These are phyloP conservation scores for Globisporangium viniferum DNA, from an alignment of 352 stramenopile genomes.

Conservation along the genomic window DNA sequence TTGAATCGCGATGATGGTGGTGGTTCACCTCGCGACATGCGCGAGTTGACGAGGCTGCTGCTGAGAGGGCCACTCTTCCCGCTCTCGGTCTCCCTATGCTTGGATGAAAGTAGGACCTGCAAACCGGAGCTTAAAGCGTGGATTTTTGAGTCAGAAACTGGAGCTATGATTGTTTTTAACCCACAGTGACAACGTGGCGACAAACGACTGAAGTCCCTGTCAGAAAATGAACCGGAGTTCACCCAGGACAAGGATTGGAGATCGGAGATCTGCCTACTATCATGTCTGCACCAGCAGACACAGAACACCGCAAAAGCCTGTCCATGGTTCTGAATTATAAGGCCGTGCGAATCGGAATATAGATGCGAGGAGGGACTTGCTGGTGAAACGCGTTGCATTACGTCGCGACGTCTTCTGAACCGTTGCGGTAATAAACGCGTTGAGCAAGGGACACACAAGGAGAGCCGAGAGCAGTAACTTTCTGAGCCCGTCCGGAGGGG, in stretches of 20 bases:
- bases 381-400: not conserved
- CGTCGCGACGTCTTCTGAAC: not conserved
- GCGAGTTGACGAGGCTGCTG: not conserved
- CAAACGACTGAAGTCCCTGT: not conserved
- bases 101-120: slow-evolving; percentile 4
- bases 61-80: not conserved
- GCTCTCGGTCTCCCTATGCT: slow-evolving; percentile 7
- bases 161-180: not conserved
- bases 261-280: not conserved
- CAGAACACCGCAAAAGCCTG: not conserved
- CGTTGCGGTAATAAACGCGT: not conserved
- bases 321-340: not conserved
- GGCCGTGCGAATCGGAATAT: not conserved
- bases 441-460: not conserved
- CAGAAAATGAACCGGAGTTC: not conserved
- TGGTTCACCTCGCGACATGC: not conserved
- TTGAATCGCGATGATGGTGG: not conserved
- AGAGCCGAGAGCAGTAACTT: not conserved
- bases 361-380: not conserved
- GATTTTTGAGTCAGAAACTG: slow-evolving; percentile 9
- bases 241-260: not conserved
- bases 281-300: not conserved
- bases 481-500: not conserved
- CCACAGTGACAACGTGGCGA: not conserved
- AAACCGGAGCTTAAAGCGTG: not conserved